phyloP scores from a whole-genome alignment of 768 basidiomycete genomes.

The Boletus rubescentipes region DNA sequence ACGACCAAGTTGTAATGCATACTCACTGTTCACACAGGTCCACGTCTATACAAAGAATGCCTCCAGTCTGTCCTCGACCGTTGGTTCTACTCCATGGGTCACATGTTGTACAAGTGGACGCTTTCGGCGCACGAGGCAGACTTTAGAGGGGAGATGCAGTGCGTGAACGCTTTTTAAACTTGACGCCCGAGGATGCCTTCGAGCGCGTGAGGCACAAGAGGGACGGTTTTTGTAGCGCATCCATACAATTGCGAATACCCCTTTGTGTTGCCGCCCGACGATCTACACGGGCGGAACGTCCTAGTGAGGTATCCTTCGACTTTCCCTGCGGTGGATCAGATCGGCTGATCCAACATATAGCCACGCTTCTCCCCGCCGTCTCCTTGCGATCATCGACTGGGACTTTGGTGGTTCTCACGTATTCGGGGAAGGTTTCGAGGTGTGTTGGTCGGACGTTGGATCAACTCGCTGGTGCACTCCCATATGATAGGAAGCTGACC shows the following conservation, averaged over 20 bases:
- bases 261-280: neutral
- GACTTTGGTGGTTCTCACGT: neutral
- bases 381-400: neutral
- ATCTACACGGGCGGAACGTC: neutral
- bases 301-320: neutral
- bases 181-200: neutral
- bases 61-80: neutral
- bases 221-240: neutral
- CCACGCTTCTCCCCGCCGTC: neutral
- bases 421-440: neutral
- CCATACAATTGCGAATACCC: neutral
- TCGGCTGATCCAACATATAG: neutral
- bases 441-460: neutral
- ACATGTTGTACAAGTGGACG: neutral
- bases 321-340: neutral
- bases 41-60: neutral
- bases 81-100: neutral
- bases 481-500: no score
- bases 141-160: neutral
- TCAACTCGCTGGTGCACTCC: no score
- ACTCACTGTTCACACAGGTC: neutral
- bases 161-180: neutral
- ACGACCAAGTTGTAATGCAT: neutral
- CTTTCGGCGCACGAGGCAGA: neutral
- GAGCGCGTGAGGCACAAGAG: neutral